Conservation (phyloP, 306 rosid species). For the Dryas drummondii region DNA sequence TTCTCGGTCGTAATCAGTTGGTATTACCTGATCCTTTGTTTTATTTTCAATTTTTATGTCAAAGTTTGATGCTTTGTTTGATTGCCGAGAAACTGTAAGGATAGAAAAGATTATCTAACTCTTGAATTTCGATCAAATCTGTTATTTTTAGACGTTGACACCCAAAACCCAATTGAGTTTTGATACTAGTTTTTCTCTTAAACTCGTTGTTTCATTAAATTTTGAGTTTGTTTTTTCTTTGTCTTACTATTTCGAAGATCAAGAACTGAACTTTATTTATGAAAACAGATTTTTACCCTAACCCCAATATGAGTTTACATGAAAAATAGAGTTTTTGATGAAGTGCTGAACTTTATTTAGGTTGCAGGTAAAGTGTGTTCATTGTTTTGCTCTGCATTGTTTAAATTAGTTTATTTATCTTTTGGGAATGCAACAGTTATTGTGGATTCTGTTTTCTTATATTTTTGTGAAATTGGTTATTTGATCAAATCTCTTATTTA, state of each 20-base stretch:
- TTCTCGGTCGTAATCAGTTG: background rate
- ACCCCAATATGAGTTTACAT: background rate
- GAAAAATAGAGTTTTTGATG: background rate
- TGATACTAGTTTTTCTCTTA: background rate
- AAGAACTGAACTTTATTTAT: background rate
- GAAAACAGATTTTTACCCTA: background rate
- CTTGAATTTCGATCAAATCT: background rate
- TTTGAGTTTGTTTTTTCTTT: background rate
- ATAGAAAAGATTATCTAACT: background rate
- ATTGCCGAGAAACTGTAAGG: background rate
- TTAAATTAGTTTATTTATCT: background rate
- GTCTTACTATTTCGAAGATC: background rate
- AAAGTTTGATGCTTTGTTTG: constrained; percentile 11
- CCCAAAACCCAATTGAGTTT: background rate
- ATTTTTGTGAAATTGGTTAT: background rate
- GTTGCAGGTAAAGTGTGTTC: background rate
- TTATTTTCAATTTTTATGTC: background rate
- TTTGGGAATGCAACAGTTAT: background rate
- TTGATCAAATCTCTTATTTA: too few species aligned
- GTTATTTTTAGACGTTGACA: background rate
- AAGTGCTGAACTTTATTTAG: background rate
- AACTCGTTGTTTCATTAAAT: background rate
- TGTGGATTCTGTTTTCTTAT: background rate
- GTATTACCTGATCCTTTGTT: background rate
- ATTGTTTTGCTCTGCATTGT: background rate